Evolutionary conservation across 1,284 basidiomycete genomes (phyloP), one percentile per base, ranked within the genome.

Genomic region (Marasmius fiardii): DNA sequence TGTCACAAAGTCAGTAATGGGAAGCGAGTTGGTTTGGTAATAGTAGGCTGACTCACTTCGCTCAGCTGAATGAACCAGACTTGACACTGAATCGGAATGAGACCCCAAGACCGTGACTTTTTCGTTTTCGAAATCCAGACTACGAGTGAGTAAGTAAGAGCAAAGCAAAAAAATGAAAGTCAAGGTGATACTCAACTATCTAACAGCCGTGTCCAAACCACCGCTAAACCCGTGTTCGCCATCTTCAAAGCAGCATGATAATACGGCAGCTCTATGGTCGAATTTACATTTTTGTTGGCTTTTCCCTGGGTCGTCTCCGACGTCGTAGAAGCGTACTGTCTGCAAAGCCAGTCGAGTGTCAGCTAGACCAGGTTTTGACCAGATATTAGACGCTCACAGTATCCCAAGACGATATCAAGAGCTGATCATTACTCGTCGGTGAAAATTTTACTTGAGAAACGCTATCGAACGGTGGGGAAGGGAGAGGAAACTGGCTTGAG

Each of bases 371-470:
- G 18, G 48, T 60, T 51, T 43, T 39, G 43, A 21, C 18, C 3
- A n/a, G 20, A 28, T 14, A 35, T n/a, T n/a, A n/a, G n/a, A 53
- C 20, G 76, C 87, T 59, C 66, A 95, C 93, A 49, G 90, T 85
- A 71, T 96, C 94, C 94, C 94, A 96, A 57, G 90, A 88, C 10
- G 90, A 85, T 18, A 89, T 88, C 2, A 95, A 73, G 1, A 97
- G 74, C 23, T 88, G 84, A 58, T 88, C 79, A 4, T 91, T 85
- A 65, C 89, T 79, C 16, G 78, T 81, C 0, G 92, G 89, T n/a
- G 93, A 92, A 72, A 90, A 97, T 37, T 81, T 78, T 21, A 96
- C 74, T 49, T 85, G 77, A 2, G 92, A 90, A 56, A 96, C 82
- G 62, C 88, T 90, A 72, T 97, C 94, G 63, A 90, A 85, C 0